Evolutionary conservation across 305 asterid genomes (phyloP), one percentile per base, ranked within the genome.

Genomic region (Euphrasia arctica): DNA sequence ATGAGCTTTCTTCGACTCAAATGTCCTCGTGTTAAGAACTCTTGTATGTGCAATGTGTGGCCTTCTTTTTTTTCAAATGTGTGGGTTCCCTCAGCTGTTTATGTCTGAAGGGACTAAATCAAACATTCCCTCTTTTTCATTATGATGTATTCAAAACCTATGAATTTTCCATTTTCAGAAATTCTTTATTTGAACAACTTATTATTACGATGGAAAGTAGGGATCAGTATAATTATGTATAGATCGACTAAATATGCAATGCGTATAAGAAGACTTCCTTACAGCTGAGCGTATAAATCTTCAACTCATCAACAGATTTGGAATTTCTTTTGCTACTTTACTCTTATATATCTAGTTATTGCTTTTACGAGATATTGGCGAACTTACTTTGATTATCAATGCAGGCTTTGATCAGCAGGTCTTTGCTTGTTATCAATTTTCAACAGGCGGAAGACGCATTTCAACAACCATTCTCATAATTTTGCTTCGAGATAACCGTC

Each of bases 361-460:
- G 27, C 27, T 25, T 25, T 25, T 25, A 25, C 27, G 27, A 43
- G 49, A 1, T 12, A 54, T 36, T 28, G 8, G 12, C 1, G 58
- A 32, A 55, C 54, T 51, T 13, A 65, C 55, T 39, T 47, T 54
- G 65, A 58, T 12, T 54, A 43, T 42, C 10, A 39, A 60, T 62
- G 73, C 81, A 77, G 77, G 70, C 54, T 41, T 49, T 22, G 13
- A 25, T 25, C 27, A 58, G 27, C 39, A 31, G 66, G 64, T 48
- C 51, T 52, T 68, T 72, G 47, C 64, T 68, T 51, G 64, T 70
- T 4, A 50, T 27, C 56, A 57, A 60, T 13, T 14, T 43, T 54
- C 42, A 2, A 31, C 57, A 63, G 73, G 63, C 60, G 10, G 65
- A 66, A 39, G 71, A 49, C 51, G 62, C 41, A 32, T 36, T 52